Conservation (phyloP, 805 yeast species). For the Saccharomyces mikatae region DNA sequence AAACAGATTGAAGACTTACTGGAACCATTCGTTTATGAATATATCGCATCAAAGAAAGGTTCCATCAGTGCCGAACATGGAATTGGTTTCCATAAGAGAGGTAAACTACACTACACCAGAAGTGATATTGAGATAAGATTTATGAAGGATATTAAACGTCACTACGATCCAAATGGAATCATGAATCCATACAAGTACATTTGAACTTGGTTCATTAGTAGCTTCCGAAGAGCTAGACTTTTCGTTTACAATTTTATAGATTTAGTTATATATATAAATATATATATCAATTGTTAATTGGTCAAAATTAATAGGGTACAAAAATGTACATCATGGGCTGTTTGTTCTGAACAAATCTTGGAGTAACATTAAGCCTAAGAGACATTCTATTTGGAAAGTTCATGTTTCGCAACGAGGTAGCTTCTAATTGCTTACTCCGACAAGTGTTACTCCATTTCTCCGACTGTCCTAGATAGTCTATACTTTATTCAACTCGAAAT, state of each 20-base stretch:
- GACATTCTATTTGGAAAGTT: background rate
- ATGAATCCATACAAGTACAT: slow-evolving; percentile 86
- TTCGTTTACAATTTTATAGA: background rate
- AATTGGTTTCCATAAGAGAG: slow-evolving; percentile 84
- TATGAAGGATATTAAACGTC: slow-evolving; percentile 63
- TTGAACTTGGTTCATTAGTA: slow-evolving; percentile 20
- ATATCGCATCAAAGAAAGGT: slow-evolving; percentile 59
- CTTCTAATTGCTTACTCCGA: background rate
- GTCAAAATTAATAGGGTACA: background rate
- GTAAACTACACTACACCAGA: slow-evolving; percentile 75
- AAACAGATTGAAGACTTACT: slow-evolving; percentile 63
- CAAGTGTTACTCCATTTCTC: background rate
- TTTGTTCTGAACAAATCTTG: background rate
- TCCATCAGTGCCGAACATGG: slow-evolving; percentile 93
- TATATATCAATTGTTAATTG: background rate
- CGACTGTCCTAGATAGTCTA: background rate
- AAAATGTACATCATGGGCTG: background rate
- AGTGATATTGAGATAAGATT: slow-evolving; percentile 53
- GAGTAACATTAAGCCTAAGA: background rate
- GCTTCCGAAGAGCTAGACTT: background rate
- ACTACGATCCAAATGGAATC: slow-evolving; percentile 78
- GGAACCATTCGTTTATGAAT: slow-evolving; percentile 88
- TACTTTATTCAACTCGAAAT: background rate
- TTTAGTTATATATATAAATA: too few species aligned
- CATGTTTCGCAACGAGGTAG: background rate